Conservation (phyloP, 352 stramenopile species). For the Aphanomyces invadans region DNA sequence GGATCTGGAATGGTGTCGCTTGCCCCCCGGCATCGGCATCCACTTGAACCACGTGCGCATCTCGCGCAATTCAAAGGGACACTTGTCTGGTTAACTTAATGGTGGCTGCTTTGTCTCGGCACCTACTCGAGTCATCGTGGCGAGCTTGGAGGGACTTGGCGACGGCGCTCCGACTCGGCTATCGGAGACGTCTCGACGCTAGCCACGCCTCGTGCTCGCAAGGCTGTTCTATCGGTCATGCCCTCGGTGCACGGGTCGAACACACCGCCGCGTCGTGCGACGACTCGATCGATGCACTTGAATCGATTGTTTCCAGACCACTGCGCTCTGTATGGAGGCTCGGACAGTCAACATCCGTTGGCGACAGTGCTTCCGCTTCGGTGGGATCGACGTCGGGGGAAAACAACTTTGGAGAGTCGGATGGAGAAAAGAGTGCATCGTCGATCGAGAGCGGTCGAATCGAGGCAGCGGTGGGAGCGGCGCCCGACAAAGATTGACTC, state of each 20-base stretch:
- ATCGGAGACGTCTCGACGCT: background rate
- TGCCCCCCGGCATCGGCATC: conserved; percentile 7
- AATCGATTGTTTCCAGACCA: background rate
- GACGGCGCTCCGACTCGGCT: background rate
- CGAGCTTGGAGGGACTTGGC: background rate
- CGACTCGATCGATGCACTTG: background rate
- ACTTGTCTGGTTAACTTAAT: too few relatives aligned
- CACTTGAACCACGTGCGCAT: conserved; percentile 4
- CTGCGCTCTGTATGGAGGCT: background rate
- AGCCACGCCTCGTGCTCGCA: background rate
- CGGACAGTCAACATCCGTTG: background rate
- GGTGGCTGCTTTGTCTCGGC: too few relatives aligned
- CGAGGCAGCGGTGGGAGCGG: too few relatives aligned
- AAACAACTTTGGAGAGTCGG: background rate
- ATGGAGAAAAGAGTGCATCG: too few relatives aligned
- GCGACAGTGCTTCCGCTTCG: too few relatives aligned
- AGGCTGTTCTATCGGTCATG: background rate
- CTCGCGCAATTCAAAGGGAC: too few relatives aligned
- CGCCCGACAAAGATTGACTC: too few relatives aligned
- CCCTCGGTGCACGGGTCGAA: too few relatives aligned
- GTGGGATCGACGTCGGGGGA: too few relatives aligned
- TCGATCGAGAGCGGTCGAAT: too few relatives aligned
- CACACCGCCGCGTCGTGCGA: too few relatives aligned
- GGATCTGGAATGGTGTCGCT: conserved; percentile 19
- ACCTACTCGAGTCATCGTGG: too few relatives aligned